phyloP scores from a whole-genome alignment of 2,329 filamentous ascomycete species.

The Sporothrix luriei region DNA sequence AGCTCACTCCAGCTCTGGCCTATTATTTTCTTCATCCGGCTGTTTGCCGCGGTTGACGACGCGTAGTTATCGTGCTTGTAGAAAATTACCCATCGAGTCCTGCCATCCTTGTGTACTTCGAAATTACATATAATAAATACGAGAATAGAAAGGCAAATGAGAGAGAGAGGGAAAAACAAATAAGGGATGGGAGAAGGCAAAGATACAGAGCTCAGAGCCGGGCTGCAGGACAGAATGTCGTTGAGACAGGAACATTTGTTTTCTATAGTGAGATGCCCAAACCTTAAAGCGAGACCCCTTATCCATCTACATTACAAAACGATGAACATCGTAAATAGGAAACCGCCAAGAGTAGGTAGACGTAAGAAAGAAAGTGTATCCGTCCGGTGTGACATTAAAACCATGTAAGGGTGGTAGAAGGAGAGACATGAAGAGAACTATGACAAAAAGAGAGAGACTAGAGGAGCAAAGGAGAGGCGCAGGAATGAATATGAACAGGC shows the following conservation, averaged over 20 bases:
- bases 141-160: background rate
- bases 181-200: background rate
- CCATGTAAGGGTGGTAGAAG: constrained; percentile 7
- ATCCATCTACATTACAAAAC: constrained; percentile 19
- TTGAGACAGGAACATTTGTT: background rate
- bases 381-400: constrained; percentile 26
- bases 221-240: background rate
- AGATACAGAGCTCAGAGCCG: background rate
- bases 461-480: background rate
- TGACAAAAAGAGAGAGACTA: background rate
- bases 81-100: background rate
- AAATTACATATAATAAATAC: background rate
- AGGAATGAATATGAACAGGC: background rate
- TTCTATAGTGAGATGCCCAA: constrained; percentile 21
- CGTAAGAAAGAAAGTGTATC: background rate
- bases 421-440: constrained; percentile 24
- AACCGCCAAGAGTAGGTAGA: background rate
- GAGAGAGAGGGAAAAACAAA: no score
- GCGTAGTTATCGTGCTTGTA: background rate
- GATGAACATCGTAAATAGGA: constrained; percentile 8
- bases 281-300: background rate
- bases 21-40: background rate
- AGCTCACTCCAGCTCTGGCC: background rate
- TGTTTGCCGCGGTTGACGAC: background rate
- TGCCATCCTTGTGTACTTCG: background rate